phyloP scores from a whole-genome alignment of 768 basidiomycete genomes.

The Podaxis sp. region DNA sequence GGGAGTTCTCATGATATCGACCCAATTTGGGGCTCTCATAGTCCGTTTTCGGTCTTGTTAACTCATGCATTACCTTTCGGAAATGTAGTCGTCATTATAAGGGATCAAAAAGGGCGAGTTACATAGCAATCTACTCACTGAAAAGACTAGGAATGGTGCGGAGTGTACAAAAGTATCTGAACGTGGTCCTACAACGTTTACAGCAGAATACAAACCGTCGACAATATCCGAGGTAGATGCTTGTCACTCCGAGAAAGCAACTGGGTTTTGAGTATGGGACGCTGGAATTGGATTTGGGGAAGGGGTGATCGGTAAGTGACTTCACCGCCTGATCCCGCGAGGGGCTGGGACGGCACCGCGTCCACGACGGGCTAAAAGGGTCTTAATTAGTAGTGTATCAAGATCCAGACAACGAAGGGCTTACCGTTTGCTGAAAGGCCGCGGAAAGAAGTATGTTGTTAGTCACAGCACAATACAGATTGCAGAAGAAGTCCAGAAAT shows the following conservation, averaged over 20 bases:
- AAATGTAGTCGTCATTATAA: background rate
- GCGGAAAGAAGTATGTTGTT: background rate
- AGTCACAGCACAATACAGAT: background rate
- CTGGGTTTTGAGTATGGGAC: background rate
- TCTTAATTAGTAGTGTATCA: background rate
- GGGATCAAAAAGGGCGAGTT: background rate
- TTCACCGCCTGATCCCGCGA: slow-evolving; percentile 81
- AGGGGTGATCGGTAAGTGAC: background rate
- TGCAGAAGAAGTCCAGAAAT: background rate
- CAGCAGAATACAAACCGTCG: background rate
- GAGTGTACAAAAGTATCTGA: background rate
- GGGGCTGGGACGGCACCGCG: slow-evolving; percentile 73
- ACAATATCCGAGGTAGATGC: background rate
- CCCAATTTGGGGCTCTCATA: no score
- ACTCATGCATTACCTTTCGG: background rate
- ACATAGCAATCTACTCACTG: slow-evolving; percentile 11
- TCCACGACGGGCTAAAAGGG: slow-evolving; percentile 73
- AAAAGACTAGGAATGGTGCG: background rate
- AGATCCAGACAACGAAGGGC: slow-evolving; percentile 17
- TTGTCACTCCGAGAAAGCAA: background rate
- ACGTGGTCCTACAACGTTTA: background rate
- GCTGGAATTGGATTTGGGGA: background rate
- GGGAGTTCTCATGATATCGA: no score
- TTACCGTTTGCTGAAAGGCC: slow-evolving; percentile 69
- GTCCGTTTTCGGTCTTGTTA: background rate